Base-by-base conservation (phyloP, 1,284 basidiomycete genomes). In the Pulveroboletus sp. region DNA sequence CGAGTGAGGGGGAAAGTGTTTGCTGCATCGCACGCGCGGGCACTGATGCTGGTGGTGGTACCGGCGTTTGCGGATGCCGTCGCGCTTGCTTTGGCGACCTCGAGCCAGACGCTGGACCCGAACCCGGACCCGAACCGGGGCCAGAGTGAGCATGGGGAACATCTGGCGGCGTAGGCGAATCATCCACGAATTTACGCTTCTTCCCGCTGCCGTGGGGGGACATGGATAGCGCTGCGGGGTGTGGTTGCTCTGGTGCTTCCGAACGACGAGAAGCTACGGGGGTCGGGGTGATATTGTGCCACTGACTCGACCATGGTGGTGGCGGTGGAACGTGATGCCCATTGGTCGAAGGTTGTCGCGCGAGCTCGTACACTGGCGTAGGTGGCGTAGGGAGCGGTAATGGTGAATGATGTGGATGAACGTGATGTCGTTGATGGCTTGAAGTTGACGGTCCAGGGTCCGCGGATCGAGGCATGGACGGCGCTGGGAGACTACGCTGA, bases 291-390 rank as follows among this genome's bases (percentile, higher is more conserved):
- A 78, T 72, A 17, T 72, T 74, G 57, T 78, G 78, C 81, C 85
- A 82, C 51, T 80, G 70, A 33, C 31, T 74, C 18, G 84, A 85
- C 87, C 87, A 89, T 3, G 86, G 85, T n/a, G 86, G 85, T 1
- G 84, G 84, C 0, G 87, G 83, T 4, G 80, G 81, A 40, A 78
- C 72, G 28, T 74, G 72, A 51, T 73, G 75, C 2, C 61, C 70
- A 43, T 66, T 69, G 8, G 67, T 53, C 26, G 67, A 65, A 3
- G 70, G 66, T 7, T 65, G 68, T 55, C 66, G 66, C 18, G 63
- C 48, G 25, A 70, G 59, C n/a, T 76, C 77, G 43, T 72, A 74
- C 0, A 73, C 66, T 4, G 68, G 68, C 15, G 67, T 65, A 24
- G 75, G 67, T 8, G 72, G 69, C 3, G 75, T 72, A 2, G 74